Evolutionary conservation across 352 stramenopile genomes (phyloP).

Genomic region (Globisporangium okanoganense): DNA sequence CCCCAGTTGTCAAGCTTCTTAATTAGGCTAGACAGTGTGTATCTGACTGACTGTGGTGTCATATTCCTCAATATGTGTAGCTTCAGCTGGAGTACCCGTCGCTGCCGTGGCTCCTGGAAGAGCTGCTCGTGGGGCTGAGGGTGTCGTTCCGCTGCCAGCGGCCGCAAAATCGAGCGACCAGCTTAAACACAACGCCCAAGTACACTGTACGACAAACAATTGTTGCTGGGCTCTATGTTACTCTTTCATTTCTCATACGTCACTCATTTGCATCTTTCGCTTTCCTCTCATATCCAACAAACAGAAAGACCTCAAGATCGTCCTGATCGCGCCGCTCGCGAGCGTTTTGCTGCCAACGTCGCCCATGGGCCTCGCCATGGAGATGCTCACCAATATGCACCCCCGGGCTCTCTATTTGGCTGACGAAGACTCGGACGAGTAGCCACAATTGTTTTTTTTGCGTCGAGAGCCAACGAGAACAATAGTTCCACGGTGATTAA

Average conservation of each 20-base stretch:
- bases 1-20: no score
- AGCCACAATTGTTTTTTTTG: no score
- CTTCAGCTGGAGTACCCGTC: conserved; percentile 32
- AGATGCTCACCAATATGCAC: conserved; percentile 24
- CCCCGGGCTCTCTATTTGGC: background rate
- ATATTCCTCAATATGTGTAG: conserved; percentile 4
- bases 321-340: conserved; percentile 36
- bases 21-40: no score
- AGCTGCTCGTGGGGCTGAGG: conserved; percentile 46
- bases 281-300: conserved; percentile 6
- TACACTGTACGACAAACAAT: conserved; percentile 27
- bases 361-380: conserved; percentile 33
- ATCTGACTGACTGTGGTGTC: background rate
- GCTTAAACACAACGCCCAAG: conserved; percentile 15
- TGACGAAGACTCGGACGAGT: background rate
- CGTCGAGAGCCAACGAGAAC: no score
- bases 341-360: conserved; percentile 40
- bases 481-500: no score
- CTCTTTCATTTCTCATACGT: background rate
- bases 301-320: conserved; percentile 47
- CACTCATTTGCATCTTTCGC: background rate
- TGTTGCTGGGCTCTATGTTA: no score
- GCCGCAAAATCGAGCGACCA: conserved; percentile 17
- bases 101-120: conserved; percentile 39
- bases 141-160: conserved; percentile 47